Percentiles rank a stretch among this genome's conserved stretches.
Conservation (phyloP, 345 rosid genomes). For the Populus tremula region DNA sequence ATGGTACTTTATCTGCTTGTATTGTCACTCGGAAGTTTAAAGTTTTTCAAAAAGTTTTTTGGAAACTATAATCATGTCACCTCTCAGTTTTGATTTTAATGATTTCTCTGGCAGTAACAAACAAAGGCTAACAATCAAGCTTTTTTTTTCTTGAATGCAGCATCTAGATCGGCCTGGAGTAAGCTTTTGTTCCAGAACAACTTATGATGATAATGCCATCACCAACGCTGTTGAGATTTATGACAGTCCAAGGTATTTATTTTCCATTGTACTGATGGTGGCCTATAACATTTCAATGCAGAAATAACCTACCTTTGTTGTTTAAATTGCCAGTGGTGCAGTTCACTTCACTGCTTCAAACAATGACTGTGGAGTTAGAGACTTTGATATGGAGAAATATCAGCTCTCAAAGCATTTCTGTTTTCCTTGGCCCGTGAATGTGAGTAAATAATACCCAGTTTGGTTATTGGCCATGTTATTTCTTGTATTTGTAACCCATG, state of each 20-base stretch:
- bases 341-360: slow-evolving; percentile 55
- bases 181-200: slow-evolving; percentile 82
- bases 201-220: slow-evolving; percentile 85
- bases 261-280: not conserved
- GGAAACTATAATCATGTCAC: not conserved
- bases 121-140: not conserved
- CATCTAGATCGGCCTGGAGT: slow-evolving; percentile 81
- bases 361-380: slow-evolving; percentile 55
- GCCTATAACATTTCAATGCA: not conserved
- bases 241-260: slow-evolving; percentile 40
- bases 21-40: not conserved
- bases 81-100: not conserved
- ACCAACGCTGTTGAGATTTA: slow-evolving; percentile 92
- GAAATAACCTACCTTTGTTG: not conserved
- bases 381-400: slow-evolving; percentile 57
- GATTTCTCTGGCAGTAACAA: slow-evolving; percentile 2
- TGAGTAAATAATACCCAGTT: slow-evolving; percentile 21
- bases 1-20: not conserved
- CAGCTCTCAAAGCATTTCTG: slow-evolving; percentile 41
- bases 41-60: not conserved
- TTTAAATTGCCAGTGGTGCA: slow-evolving; percentile 40
- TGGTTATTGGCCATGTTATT: not conserved
- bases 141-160: slow-evolving; percentile 37
- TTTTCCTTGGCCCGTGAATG: slow-evolving; percentile 59
- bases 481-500: not conserved